Evolutionary conservation across 805 yeast genomes (phyloP).

Genomic region (Candida wancherniae): DNA sequence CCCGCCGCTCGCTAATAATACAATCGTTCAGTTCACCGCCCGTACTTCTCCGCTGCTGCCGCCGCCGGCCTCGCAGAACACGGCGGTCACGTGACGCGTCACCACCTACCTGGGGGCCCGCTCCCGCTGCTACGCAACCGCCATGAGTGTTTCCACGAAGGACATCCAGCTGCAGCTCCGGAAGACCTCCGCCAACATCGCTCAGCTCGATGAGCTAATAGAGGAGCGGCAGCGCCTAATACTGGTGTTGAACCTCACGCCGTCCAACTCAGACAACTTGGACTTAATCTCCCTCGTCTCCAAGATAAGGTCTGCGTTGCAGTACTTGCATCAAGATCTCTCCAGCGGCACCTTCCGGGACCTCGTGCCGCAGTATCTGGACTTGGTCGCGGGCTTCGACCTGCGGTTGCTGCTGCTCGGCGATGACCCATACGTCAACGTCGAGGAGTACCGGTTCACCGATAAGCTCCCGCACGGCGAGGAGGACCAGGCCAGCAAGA

Average conservation of each 20-base stretch:
- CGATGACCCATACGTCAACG: slow-evolving; percentile 26
- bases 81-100: no score
- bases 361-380: slow-evolving; percentile 2
- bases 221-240: slow-evolving; percentile 33
- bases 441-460: slow-evolving; percentile 27
- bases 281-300: slow-evolving; percentile 29
- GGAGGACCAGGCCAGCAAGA: slow-evolving; percentile 13
- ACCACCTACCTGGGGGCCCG: no score
- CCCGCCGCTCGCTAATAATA: slow-evolving; percentile 1
- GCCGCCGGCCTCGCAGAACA: no score
- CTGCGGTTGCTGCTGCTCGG: slow-evolving; percentile 15
- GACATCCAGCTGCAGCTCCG: slow-evolving; percentile 19
- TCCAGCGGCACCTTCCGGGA: slow-evolving; percentile 4
- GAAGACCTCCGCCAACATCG: slow-evolving; percentile 19
- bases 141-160: slow-evolving; percentile 15
- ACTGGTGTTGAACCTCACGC: slow-evolving; percentile 27
- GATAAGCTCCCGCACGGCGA: slow-evolving; percentile 3
- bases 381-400: slow-evolving; percentile 15
- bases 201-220: slow-evolving; percentile 24
- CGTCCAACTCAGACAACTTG: slow-evolving; percentile 36
- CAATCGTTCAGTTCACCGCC: no score
- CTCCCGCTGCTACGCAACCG: slow-evolving; percentile 1
- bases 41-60: no score
- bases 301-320: slow-evolving; percentile 24
- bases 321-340: slow-evolving; percentile 29